Conservation (phyloP, 108 stramenopile species). For the Cyclostephanos tholiformis region DNA sequence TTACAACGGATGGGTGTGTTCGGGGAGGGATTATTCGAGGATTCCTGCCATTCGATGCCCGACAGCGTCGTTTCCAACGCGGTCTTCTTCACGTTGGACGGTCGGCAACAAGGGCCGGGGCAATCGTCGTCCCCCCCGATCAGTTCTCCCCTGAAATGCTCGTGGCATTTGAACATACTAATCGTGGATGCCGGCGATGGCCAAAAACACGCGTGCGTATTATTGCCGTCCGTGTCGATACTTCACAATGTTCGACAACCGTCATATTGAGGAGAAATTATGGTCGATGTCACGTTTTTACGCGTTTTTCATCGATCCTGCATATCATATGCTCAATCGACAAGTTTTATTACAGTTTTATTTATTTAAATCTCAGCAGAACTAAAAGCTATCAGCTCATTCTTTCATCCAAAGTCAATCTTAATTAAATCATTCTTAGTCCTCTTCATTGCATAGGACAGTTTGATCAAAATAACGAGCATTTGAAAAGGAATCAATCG, state of each 20-base stretch:
- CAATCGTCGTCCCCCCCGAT: constrained; percentile 20
- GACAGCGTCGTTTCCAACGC: constrained; percentile 50
- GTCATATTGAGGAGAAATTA: too few species aligned
- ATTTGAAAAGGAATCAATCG: too few species aligned
- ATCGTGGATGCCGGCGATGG: constrained; percentile 55
- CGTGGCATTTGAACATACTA: constrained; percentile 75
- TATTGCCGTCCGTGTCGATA: constrained; percentile 52
- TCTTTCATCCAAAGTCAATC: too few species aligned
- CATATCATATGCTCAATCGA: too few species aligned
- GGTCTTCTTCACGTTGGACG: constrained; percentile 39
- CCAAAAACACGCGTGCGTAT: constrained; percentile 76
- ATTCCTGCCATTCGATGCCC: constrained; percentile 60
- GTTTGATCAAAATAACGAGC: constrained; percentile 35
- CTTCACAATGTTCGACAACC: constrained; percentile 19
- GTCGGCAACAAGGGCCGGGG: constrained; percentile 9
- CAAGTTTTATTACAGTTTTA: too few species aligned
- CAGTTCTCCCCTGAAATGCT: constrained; percentile 40
- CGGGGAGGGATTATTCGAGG: constrained; percentile 65
- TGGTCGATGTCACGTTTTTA: too few species aligned
- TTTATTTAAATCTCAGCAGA: too few species aligned
- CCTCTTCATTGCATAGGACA: constrained; percentile 5
- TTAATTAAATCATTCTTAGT: too few species aligned
- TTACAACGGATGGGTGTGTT: constrained; percentile 68
- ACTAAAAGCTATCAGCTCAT: too few species aligned
- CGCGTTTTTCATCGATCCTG: too few species aligned